A percentile compares a stretch with the other conserved stretches of the same genome.
phyloP scores from a whole-genome alignment of 805 yeast genomes.

The Lipomyces sp. region DNA sequence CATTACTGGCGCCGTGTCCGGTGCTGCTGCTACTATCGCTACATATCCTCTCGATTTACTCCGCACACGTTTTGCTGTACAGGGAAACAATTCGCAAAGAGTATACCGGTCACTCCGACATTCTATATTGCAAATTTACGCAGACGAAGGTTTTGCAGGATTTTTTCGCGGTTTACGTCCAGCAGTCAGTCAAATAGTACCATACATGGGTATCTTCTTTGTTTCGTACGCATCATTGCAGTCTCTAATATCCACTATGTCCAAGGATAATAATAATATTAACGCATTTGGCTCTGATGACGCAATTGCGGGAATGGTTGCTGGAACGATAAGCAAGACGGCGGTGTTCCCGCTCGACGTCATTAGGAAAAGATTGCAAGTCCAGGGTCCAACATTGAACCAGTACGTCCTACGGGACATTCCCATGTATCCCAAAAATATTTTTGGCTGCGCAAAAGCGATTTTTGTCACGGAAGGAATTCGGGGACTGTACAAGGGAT shows the following conservation, averaged over 20 bases:
- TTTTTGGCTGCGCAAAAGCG: constrained; percentile 45
- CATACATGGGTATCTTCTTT: constrained; percentile 73
- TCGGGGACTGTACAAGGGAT: constrained; percentile 74
- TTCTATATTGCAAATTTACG: constrained; percentile 46
- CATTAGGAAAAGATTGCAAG: constrained; percentile 75
- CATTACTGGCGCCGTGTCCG: constrained; percentile 77
- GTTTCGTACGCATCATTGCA: constrained; percentile 36
- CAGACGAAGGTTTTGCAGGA: constrained; percentile 53
- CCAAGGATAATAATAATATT: neutral
- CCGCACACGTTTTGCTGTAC: constrained; percentile 83
- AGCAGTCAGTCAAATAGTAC: constrained; percentile 64
- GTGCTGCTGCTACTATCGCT: constrained; percentile 67
- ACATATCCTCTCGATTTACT: constrained; percentile 93
- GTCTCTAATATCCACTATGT: neutral
- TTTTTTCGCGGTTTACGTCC: constrained; percentile 56
- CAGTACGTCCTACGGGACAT: constrained; percentile 12
- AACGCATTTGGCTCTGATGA: constrained; percentile 46
- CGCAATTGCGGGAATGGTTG: constrained; percentile 69
- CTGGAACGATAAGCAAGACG: constrained; percentile 77
- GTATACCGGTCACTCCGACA: constrained; percentile 42
- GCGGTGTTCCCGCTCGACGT: constrained; percentile 86
- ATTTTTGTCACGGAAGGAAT: constrained; percentile 64
- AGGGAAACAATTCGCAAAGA: constrained; percentile 41
- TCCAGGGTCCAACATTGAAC: constrained; percentile 50
- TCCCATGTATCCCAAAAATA: constrained; percentile 33